These are phyloP conservation scores for Rosa rugosa DNA, from an alignment of 306 rosid genomes.

Conservation along the genomic window DNA sequence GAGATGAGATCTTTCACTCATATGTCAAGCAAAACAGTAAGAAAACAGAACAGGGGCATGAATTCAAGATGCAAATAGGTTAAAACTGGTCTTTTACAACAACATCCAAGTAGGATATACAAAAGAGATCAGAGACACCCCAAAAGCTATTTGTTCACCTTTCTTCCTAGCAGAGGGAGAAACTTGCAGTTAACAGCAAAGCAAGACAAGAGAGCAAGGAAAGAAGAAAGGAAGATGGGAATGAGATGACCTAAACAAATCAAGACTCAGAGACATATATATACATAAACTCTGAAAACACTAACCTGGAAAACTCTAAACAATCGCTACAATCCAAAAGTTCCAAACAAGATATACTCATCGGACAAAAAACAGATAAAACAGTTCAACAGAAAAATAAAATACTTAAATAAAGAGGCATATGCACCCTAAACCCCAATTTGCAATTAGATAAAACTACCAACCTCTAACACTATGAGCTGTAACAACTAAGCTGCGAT, in stretches of 20 bases:
- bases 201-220: constrained; percentile 2
- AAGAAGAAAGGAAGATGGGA: constrained; percentile 13
- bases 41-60: not conserved
- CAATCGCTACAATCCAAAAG: not conserved
- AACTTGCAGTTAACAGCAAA: constrained; percentile 13
- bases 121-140: not conserved
- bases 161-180: constrained; percentile 7
- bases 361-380: not conserved
- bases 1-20: not conserved
- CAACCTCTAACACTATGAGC: not conserved
- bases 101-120: not conserved
- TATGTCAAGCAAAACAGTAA: constrained; percentile 2
- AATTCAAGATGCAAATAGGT: not conserved
- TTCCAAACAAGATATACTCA: not conserved
- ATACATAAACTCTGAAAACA: constrained; percentile 7
- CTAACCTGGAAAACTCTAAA: not conserved
- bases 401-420: too few relatives aligned
- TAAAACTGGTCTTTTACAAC: not conserved
- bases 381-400: not conserved
- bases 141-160: constrained; percentile 10
- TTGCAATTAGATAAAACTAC: not conserved
- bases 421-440: too few relatives aligned
- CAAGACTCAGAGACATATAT: not conserved
- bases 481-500: not conserved
- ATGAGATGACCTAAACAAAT: constrained; percentile 13